Conservation (phyloP, 2,329 filamentous ascomycete species). For the Ceratocystis lukuohia region DNA sequence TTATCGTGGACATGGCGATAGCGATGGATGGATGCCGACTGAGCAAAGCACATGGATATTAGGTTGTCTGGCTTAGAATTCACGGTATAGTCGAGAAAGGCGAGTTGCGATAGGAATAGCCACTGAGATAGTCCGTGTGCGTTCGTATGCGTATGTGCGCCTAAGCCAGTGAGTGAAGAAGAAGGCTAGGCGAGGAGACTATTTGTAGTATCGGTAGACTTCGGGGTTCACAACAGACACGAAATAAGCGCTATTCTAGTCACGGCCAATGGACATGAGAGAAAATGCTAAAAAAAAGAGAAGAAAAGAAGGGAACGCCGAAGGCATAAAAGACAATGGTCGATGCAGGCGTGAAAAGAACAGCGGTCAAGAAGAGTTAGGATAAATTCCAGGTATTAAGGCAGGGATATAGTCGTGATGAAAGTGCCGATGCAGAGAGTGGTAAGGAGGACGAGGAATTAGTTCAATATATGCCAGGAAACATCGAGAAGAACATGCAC, state of each 20-base stretch:
- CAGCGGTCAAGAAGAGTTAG: background rate
- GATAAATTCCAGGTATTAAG: background rate
- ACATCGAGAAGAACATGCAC: background rate
- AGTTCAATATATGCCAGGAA: background rate
- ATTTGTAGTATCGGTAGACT: background rate
- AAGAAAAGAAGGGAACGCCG: background rate
- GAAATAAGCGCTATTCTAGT: background rate
- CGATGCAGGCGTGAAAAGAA: background rate
- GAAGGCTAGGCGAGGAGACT: background rate
- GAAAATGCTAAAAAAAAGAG: background rate
- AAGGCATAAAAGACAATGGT: conserved; percentile 1
- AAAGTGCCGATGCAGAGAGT: background rate
- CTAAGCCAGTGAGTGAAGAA: background rate
- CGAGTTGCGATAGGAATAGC: background rate
- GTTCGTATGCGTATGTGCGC: background rate
- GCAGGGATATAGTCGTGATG: background rate
- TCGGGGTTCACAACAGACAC: background rate
- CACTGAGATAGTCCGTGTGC: background rate
- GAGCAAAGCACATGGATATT: background rate
- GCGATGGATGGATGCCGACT: background rate
- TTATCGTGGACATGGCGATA: background rate
- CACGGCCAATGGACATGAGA: background rate
- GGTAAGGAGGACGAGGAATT: background rate
- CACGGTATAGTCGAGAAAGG: background rate
- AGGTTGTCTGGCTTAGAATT: background rate